phyloP scores from a whole-genome alignment of 2,329 filamentous ascomycete genomes.

The Ophiostoma sp. region DNA sequence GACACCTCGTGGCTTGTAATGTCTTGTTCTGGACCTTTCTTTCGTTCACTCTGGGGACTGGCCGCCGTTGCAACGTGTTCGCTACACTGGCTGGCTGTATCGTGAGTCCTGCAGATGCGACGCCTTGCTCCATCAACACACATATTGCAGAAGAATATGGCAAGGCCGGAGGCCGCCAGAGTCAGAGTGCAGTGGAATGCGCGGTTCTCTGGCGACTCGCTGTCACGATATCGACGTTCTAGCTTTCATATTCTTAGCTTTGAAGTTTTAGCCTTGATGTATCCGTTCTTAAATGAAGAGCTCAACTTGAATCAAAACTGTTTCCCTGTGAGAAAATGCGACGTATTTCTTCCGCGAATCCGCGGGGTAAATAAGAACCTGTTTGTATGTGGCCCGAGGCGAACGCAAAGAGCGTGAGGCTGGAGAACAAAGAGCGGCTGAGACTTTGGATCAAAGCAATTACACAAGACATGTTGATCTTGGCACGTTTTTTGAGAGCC shows the following conservation, averaged over 20 bases:
- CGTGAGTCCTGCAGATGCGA: not conserved
- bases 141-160: not conserved
- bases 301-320: no score
- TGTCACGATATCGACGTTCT: no score
- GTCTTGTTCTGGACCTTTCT: not conserved
- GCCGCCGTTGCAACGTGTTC: constrained; percentile 5
- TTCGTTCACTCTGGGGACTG: not conserved
- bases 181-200: not conserved
- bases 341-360: no score
- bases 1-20: not conserved
- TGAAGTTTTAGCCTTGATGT: no score
- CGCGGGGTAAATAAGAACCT: not conserved
- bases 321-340: no score
- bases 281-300: no score
- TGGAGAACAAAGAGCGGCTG: not conserved
- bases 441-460: not conserved
- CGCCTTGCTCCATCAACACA: not conserved
- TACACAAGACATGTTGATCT: not conserved
- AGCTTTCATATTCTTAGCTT: no score
- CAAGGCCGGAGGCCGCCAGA: not conserved
- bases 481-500: no score
- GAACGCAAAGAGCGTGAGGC: not conserved
- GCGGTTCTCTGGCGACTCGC: no score
- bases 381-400: not conserved
- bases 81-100: not conserved